Conservation (phyloP, 176 grass and related monocot genomes). For the Raddia guianensis region DNA sequence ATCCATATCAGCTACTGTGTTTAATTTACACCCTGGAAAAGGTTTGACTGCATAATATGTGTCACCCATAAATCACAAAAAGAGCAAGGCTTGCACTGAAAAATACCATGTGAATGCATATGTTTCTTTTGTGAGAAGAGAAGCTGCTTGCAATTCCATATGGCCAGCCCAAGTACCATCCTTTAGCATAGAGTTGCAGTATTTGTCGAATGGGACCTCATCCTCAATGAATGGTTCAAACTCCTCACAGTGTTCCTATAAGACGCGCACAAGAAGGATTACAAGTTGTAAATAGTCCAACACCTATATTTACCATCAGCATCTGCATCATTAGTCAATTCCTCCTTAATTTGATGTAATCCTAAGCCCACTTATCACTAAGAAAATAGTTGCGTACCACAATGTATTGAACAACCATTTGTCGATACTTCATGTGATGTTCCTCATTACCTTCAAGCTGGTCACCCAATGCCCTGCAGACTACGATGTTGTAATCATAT, state of each 20-base stretch:
- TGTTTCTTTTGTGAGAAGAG: slow-evolving; percentile 81
- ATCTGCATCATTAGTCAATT: neutral
- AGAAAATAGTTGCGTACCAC: slow-evolving; percentile 42
- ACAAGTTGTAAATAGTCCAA: slow-evolving; percentile 9
- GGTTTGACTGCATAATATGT: neutral
- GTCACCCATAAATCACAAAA: neutral
- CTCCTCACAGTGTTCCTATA: slow-evolving; percentile 63
- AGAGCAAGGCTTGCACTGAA: slow-evolving; percentile 6
- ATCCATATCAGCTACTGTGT: neutral
- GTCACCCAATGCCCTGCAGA: slow-evolving; percentile 87
- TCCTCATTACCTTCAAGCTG: slow-evolving; percentile 89
- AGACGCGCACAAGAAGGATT: slow-evolving; percentile 21
- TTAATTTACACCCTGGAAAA: neutral
- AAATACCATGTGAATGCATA: slow-evolving; percentile 88
- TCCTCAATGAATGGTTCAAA: slow-evolving; percentile 98
- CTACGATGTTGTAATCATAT: slow-evolving; percentile 55
- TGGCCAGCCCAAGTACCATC: slow-evolving; percentile 94
- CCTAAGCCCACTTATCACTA: neutral
- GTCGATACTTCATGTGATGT: slow-evolving; percentile 77
- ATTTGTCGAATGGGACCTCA: slow-evolving; percentile 79
- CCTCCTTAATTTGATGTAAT: neutral
- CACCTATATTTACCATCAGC: neutral
- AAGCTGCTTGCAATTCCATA: slow-evolving; percentile 94
- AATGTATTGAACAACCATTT: slow-evolving; percentile 86
- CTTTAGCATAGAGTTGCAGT: slow-evolving; percentile 83